Conservation (phyloP, 192 early-diverging fungal species). For the Dissophora ornata region DNA sequence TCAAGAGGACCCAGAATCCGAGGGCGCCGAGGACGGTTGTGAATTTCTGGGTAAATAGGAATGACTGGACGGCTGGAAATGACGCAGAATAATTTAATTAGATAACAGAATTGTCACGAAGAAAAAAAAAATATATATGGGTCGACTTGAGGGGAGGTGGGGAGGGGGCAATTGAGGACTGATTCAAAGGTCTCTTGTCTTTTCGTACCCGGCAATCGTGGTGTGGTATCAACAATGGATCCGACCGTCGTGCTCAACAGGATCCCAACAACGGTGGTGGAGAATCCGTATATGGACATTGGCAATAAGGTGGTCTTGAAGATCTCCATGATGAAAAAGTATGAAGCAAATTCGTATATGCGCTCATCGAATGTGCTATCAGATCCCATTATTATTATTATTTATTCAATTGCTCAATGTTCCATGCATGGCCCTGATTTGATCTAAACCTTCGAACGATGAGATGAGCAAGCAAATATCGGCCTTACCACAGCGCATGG, state of each 20-base stretch:
- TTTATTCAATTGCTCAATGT: no score
- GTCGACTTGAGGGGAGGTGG: no score
- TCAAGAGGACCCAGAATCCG: slow-evolving; percentile 49
- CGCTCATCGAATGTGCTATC: slow-evolving; percentile 47
- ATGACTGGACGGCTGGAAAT: slow-evolving; percentile 30
- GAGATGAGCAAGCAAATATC: no score
- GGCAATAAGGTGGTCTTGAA: slow-evolving; percentile 46
- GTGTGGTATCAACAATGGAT: slow-evolving; percentile 34
- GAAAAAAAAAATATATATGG: no score
- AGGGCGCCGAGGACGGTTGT: slow-evolving; percentile 37
- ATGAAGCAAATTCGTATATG: slow-evolving; percentile 53
- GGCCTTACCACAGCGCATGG: slow-evolving; percentile 47
- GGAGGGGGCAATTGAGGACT: no score
- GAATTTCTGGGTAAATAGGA: slow-evolving; percentile 34
- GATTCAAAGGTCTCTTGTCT: not conserved
- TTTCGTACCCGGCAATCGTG: slow-evolving; percentile 21
- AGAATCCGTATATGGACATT: slow-evolving; percentile 52
- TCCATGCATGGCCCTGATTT: no score
- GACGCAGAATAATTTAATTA: not conserved
- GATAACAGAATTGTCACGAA: no score
- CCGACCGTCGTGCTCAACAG: slow-evolving; percentile 45
- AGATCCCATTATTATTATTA: no score
- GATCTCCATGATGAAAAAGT: slow-evolving; percentile 54
- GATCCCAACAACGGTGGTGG: slow-evolving; percentile 46
- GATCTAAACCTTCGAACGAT: no score